phyloP scores from a whole-genome alignment of 176 grass and related monocot genomes.

The Zoysia japonica region DNA sequence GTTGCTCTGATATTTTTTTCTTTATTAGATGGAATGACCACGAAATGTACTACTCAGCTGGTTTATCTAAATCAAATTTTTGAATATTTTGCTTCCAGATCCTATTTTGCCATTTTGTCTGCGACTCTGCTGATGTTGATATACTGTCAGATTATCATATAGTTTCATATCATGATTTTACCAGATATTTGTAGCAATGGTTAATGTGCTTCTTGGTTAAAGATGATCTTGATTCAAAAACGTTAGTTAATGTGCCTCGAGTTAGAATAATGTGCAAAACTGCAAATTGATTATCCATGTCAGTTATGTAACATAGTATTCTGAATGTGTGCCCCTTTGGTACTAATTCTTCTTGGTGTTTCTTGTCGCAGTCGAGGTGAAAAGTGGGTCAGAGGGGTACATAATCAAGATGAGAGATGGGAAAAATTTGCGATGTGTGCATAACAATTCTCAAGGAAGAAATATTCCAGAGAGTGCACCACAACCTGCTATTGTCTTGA shows the following conservation, averaged over 20 bases:
- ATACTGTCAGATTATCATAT: background rate
- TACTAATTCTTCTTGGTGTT: constrained; percentile 21
- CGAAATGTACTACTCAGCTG: background rate
- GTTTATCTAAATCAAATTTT: background rate
- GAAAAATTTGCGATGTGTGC: constrained; percentile 66
- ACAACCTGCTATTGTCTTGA: constrained; percentile 89
- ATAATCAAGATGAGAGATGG: constrained; percentile 94
- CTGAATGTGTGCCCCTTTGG: too few relatives aligned
- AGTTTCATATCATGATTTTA: background rate
- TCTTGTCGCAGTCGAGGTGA: constrained; percentile 67
- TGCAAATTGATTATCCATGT: too few relatives aligned
- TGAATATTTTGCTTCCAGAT: background rate
- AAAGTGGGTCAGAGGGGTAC: constrained; percentile 86
- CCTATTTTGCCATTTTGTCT: background rate
- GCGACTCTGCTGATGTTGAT: background rate
- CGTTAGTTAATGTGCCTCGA: background rate
- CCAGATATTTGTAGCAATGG: background rate
- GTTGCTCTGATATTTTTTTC: background rate
- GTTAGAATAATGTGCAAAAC: too few relatives aligned
- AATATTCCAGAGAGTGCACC: constrained; percentile 77
- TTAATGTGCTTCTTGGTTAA: background rate
- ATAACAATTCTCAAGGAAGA: constrained; percentile 74
- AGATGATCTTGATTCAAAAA: background rate
- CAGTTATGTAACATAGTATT: too few relatives aligned
- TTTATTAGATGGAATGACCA: background rate